phyloP scores from a whole-genome alignment of 495 filamentous ascomycete species.

The Tuber brumale region DNA sequence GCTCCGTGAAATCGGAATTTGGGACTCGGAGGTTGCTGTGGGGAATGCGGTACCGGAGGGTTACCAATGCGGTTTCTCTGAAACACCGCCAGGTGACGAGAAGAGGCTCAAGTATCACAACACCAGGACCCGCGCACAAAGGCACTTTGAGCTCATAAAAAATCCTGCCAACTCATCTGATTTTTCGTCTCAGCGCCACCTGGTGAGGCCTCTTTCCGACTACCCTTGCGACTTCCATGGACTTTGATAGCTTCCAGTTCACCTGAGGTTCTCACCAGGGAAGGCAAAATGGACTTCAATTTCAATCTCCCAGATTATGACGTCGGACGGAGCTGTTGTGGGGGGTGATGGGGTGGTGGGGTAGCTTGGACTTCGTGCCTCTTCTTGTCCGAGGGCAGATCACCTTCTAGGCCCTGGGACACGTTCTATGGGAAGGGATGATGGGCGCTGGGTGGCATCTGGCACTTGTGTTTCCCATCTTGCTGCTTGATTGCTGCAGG shows the following conservation, averaged over 20 bases:
- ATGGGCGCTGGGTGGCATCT: background rate
- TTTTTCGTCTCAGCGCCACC: background rate
- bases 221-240: background rate
- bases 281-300: background rate
- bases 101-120: background rate
- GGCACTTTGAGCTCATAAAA: background rate
- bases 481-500: background rate
- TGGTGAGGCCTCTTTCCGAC: background rate
- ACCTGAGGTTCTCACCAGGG: background rate
- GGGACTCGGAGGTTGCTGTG: background rate
- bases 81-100: background rate
- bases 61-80: background rate
- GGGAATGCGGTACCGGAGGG: background rate
- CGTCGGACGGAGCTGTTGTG: background rate
- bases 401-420: background rate
- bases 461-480: background rate
- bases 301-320: background rate
- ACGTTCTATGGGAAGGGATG: background rate
- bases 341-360: background rate
- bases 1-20: background rate
- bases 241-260: background rate
- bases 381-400: background rate
- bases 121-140: background rate
- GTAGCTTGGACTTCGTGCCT: background rate
- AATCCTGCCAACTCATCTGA: background rate